A percentile compares a stretch with the other conserved stretches of the same genome.
phyloP scores from a whole-genome alignment of 768 basidiomycete species.

The Asterophora parasitica region DNA sequence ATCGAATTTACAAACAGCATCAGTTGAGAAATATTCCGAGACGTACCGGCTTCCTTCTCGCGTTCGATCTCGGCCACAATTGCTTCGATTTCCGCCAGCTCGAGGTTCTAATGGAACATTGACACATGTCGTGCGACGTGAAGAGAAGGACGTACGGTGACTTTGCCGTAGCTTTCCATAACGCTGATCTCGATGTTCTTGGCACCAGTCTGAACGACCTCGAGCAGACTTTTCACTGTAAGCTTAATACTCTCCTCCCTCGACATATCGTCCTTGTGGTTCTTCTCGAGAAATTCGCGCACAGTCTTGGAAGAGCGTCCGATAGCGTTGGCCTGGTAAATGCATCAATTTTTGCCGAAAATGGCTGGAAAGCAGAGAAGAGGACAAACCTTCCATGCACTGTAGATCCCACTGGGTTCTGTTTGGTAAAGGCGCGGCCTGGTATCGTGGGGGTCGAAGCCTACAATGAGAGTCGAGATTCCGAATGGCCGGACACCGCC shows the following conservation, averaged over 20 bases:
- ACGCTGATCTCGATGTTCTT: constrained; percentile 99
- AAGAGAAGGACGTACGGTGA: constrained; percentile 55
- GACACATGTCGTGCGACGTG: constrained; percentile 1
- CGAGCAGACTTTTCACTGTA: constrained; percentile 90
- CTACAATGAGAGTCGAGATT: constrained; percentile 93
- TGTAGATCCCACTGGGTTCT: constrained; percentile 97
- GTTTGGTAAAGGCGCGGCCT: constrained; percentile 92
- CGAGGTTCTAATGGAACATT: constrained; percentile 59
- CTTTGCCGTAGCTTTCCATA: constrained; percentile 92
- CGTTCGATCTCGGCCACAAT: constrained; percentile 92
- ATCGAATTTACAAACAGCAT: not conserved
- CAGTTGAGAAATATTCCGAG: not conserved
- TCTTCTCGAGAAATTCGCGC: constrained; percentile 97
- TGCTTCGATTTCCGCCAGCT: constrained; percentile 80
- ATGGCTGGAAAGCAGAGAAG: not conserved
- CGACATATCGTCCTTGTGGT: constrained; percentile 86
- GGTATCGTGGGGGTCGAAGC: constrained; percentile 91
- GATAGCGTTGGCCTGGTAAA: constrained; percentile 87
- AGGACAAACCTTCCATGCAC: constrained; percentile 86
- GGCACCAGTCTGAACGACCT: constrained; percentile 99
- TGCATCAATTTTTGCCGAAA: not conserved
- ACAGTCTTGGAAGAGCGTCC: constrained; percentile 98
- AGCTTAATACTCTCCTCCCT: constrained; percentile 91
- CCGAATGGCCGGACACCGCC: constrained; percentile 98
- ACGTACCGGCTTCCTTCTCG: constrained; percentile 92